Conservation (phyloP, 495 filamentous ascomycete species). For the Neurospora sublineolata region DNA sequence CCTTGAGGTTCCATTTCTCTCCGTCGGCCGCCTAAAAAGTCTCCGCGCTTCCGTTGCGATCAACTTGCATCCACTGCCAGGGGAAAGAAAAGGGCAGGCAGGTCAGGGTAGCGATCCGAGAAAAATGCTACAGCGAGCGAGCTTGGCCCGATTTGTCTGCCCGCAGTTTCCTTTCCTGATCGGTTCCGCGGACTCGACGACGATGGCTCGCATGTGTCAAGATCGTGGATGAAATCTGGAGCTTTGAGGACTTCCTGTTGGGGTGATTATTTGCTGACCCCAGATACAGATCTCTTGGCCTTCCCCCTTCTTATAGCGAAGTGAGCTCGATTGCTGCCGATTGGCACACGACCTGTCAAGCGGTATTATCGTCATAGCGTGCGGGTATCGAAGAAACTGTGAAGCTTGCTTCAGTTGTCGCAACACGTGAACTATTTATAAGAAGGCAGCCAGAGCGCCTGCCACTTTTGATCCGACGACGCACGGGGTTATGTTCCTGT, state of each 20-base stretch:
- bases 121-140: background rate
- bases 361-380: background rate
- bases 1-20: background rate
- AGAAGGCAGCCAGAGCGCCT: background rate
- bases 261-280: background rate
- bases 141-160: background rate
- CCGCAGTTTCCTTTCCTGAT: background rate
- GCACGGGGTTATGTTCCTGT: slow-evolving; percentile 12
- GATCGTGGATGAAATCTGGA: background rate
- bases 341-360: background rate
- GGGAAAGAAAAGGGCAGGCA: background rate
- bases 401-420: background rate
- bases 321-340: background rate
- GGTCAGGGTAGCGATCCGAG: background rate
- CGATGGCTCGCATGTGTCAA: background rate
- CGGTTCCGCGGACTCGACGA: background rate
- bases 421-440: background rate
- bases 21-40: background rate
- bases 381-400: background rate
- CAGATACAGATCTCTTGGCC: background rate
- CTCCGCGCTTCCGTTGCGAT: background rate
- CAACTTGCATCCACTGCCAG: background rate
- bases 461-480: background rate
- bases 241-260: background rate
- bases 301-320: background rate